These are phyloP conservation scores for Rhodotorula sp. DNA, from an alignment of 1,284 basidiomycete species.

Conservation along the genomic window DNA sequence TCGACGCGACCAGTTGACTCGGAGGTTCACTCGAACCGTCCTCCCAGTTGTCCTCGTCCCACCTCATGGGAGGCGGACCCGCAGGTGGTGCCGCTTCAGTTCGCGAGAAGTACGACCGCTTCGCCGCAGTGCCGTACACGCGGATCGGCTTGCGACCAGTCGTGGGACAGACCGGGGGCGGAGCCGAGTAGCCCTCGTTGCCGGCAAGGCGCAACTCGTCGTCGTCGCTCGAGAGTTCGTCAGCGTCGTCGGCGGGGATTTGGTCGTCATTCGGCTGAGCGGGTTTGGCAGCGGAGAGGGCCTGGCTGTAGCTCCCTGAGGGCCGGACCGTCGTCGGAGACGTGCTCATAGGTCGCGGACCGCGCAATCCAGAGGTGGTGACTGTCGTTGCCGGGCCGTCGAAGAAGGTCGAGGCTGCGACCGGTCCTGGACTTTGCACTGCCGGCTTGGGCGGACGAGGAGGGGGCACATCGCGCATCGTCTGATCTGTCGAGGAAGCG, in stretches of 20 bases:
- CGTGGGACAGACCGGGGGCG: background rate
- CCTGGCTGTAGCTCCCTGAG: background rate
- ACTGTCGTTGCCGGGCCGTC: background rate
- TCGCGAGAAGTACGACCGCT: background rate
- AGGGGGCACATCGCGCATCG: background rate
- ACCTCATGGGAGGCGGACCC: background rate
- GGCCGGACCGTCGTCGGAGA: background rate
- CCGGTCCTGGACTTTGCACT: background rate
- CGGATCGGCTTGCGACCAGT: background rate
- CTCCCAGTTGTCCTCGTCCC: background rate
- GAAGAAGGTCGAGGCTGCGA: background rate
- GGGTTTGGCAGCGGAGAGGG: background rate
- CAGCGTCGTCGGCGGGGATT: background rate
- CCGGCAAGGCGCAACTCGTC: slow-evolving; percentile 2
- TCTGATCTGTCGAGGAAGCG: background rate
- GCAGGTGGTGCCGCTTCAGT: background rate
- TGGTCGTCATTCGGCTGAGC: background rate
- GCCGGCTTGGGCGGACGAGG: background rate
- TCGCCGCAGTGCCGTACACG: background rate
- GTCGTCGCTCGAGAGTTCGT: background rate
- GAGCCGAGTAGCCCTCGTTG: background rate
- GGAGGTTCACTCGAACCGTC: background rate
- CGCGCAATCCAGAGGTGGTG: background rate
- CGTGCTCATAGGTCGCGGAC: background rate
- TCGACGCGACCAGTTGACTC: background rate